A percentile compares a stretch with the other conserved stretches of the same genome.
Conservation (phyloP, 2,329 filamentous ascomycete genomes). For the Sphaerulina populicola region DNA sequence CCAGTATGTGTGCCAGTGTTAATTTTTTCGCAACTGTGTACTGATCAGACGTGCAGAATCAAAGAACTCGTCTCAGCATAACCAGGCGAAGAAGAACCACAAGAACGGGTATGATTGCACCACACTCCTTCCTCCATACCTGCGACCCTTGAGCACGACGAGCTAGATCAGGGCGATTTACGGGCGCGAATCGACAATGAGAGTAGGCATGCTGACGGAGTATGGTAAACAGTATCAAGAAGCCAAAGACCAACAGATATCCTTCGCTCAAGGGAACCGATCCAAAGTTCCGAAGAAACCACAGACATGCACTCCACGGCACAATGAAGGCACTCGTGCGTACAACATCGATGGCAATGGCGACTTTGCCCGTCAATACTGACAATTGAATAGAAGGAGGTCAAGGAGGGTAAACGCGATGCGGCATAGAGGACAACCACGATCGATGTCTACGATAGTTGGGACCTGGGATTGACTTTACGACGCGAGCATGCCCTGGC, state of each 20-base stretch:
- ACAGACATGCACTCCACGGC: slow-evolving; percentile 98
- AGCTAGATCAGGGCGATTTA: slow-evolving; percentile 1
- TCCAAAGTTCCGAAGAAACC: slow-evolving; percentile 99
- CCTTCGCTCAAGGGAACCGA: slow-evolving; percentile 97
- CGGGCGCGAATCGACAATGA: background rate
- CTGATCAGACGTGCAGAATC: slow-evolving; percentile 58
- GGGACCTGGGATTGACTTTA: slow-evolving; percentile 14
- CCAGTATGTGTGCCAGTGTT: slow-evolving; percentile 51
- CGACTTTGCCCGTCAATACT: slow-evolving; percentile 14
- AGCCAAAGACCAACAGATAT: slow-evolving; percentile 98
- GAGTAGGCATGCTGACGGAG: slow-evolving; percentile 8
- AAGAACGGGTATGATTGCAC: slow-evolving; percentile 75
- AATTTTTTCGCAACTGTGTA: background rate
- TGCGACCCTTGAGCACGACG: slow-evolving; percentile 1
- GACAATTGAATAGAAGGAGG: slow-evolving; percentile 68
- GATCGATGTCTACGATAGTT: slow-evolving; percentile 5
- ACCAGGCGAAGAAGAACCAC: slow-evolving; percentile 97
- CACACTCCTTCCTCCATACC: background rate
- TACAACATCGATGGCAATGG: slow-evolving; percentile 21
- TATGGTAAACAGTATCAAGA: slow-evolving; percentile 74
- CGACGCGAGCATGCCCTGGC: slow-evolving; percentile 15
- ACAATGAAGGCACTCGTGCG: slow-evolving; percentile 95
- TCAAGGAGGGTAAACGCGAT: slow-evolving; percentile 91
- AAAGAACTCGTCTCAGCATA: slow-evolving; percentile 99
- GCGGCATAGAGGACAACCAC: slow-evolving; percentile 53